Evolutionary conservation across 1,284 basidiomycete genomes (phyloP).

Genomic region (Ganoderma lingzhi): DNA sequence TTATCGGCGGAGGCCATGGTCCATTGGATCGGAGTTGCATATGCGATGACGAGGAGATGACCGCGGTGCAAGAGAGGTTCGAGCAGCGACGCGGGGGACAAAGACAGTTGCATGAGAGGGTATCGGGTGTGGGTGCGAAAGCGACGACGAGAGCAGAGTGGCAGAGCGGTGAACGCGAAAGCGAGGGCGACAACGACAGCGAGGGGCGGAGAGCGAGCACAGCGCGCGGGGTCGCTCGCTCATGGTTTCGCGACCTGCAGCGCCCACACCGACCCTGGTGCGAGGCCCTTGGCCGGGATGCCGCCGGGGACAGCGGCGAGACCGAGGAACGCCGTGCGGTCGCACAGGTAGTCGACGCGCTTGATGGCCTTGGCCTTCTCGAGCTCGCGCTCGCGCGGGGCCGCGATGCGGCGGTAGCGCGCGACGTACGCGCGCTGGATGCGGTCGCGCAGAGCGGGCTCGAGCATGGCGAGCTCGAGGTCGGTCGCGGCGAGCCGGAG

Average conservation of each 20-base stretch:
- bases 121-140: neutral
- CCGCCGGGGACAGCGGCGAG: constrained; percentile 33
- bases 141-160: neutral
- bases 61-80: neutral
- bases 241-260: constrained; percentile 32
- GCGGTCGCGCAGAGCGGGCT: constrained; percentile 23
- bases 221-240: neutral
- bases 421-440: constrained; percentile 28
- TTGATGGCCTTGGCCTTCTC: constrained; percentile 35
- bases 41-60: neutral
- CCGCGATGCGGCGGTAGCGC: constrained; percentile 27
- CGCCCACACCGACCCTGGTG: constrained; percentile 34
- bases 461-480: constrained; percentile 27
- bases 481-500: constrained; percentile 26
- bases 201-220: neutral
- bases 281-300: constrained; percentile 31
- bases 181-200: neutral
- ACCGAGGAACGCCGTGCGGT: constrained; percentile 30
- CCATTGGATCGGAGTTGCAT: constrained; percentile 1
- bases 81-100: neutral
- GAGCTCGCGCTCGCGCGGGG: constrained; percentile 19
- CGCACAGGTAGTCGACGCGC: constrained; percentile 38
- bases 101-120: neutral
- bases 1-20: neutral
- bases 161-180: neutral